A percentile compares a stretch with the other conserved stretches of the same genome.
phyloP scores from a whole-genome alignment of 225 moss, liverwort and hornwort genomes.

The Physcomitrellopsis africana region DNA sequence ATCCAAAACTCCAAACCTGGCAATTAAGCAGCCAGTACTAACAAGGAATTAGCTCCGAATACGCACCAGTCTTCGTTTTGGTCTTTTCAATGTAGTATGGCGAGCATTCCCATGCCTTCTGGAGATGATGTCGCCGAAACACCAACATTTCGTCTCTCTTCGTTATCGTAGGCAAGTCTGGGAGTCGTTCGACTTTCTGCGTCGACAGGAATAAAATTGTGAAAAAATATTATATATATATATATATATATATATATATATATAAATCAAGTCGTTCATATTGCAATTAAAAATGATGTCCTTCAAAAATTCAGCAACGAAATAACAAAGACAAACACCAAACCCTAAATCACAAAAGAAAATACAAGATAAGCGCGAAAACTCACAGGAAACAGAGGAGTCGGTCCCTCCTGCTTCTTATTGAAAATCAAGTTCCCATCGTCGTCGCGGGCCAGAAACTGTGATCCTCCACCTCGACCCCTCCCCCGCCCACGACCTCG shows the following conservation, averaged over 20 bases:
- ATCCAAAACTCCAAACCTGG: neutral
- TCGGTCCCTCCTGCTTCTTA: conserved; percentile 62
- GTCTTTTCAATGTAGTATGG: conserved; percentile 86
- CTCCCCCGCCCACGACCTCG: conserved; percentile 50
- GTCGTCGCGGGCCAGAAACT: conserved; percentile 51
- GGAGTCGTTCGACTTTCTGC: conserved; percentile 70
- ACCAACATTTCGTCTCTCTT: conserved; percentile 72
- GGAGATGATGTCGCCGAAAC: conserved; percentile 69
- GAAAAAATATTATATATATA: neutral
- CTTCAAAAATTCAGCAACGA: neutral
- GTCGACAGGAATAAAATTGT: neutral
- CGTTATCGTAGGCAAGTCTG: conserved; percentile 62
- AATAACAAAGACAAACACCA: neutral
- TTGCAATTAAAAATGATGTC: neutral
- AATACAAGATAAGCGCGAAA: neutral
- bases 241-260: too few relatives aligned
- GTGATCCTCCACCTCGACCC: conserved; percentile 36
- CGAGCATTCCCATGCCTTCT: conserved; percentile 89
- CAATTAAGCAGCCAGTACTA: neutral
- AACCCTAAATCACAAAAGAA: neutral
- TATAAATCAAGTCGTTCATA: neutral
- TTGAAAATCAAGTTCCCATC: conserved; percentile 47
- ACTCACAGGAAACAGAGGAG: conserved; percentile 52
- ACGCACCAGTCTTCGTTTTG: conserved; percentile 65
- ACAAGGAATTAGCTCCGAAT: neutral